Conservation (phyloP, 2,329 filamentous ascomycete species). For the Diaporthe sp. region DNA sequence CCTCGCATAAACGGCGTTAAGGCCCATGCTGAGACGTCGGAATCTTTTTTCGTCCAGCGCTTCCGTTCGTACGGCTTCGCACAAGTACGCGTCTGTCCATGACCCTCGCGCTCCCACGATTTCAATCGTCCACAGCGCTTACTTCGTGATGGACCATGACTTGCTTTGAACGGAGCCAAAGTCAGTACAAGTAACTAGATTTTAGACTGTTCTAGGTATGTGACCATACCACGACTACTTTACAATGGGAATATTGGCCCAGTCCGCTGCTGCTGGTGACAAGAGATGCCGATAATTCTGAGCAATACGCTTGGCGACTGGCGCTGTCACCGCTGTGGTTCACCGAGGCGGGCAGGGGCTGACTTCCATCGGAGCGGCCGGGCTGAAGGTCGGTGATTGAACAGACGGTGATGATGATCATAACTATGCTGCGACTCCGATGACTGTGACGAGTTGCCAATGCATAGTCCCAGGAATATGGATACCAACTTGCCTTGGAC, state of each 20-base stretch:
- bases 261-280: too few species aligned
- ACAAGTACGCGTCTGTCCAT: neutral
- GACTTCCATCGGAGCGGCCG: too few species aligned
- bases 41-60: neutral
- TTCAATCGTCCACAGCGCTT: neutral
- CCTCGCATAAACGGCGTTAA: conserved; percentile 2
- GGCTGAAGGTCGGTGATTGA: too few species aligned
- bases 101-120: neutral
- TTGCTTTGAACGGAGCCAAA: neutral
- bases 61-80: neutral
- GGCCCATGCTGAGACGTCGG: neutral
- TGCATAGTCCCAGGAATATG: too few species aligned
- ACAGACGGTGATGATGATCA: too few species aligned
- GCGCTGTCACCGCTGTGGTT: too few species aligned
- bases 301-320: too few species aligned
- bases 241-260: neutral
- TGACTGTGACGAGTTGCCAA: too few species aligned
- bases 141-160: neutral
- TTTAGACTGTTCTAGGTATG: neutral
- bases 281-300: too few species aligned
- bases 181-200: neutral
- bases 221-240: neutral
- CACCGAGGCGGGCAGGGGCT: too few species aligned
- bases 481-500: too few species aligned
- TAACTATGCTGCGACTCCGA: too few species aligned